phyloP scores from a whole-genome alignment of 352 stramenopile genomes.

The Pythium diclinum region DNA sequence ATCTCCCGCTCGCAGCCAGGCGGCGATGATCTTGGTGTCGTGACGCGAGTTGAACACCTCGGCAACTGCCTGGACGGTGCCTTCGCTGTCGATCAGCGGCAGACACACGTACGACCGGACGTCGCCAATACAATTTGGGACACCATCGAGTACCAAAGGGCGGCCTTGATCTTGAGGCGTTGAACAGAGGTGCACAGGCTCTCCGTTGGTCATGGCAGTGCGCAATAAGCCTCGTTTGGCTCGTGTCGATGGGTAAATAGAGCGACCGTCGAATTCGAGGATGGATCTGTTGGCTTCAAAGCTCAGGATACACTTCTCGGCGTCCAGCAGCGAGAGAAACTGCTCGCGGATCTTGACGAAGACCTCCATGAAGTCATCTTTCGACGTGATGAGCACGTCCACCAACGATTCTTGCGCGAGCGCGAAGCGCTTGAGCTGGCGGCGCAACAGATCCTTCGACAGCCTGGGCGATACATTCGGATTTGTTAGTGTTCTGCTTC shows the following conservation, averaged over 20 bases:
- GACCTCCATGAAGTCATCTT: slow-evolving; percentile 49
- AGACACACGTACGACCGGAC: slow-evolving; percentile 68
- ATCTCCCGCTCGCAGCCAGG: slow-evolving; percentile 40
- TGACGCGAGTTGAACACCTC: slow-evolving; percentile 72
- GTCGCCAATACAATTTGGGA: slow-evolving; percentile 32
- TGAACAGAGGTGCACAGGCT: slow-evolving; percentile 38
- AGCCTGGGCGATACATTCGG: slow-evolving; percentile 27
- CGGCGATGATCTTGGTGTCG: slow-evolving; percentile 32
- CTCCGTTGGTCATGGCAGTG: slow-evolving; percentile 28
- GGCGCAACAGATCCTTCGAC: slow-evolving; percentile 42
- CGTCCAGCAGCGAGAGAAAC: slow-evolving; percentile 58
- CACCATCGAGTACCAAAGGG: slow-evolving; percentile 25
- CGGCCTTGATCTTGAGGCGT: slow-evolving; percentile 18
- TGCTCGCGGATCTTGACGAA: slow-evolving; percentile 59
- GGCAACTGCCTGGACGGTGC: slow-evolving; percentile 49
- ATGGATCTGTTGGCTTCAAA: slow-evolving; percentile 50
- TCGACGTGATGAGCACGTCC: slow-evolving; percentile 41
- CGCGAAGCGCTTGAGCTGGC: slow-evolving; percentile 49
- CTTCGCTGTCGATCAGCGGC: slow-evolving; percentile 56
- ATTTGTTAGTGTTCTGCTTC: background rate
- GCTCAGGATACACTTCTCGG: slow-evolving; percentile 58
- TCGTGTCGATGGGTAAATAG: slow-evolving; percentile 40
- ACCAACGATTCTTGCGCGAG: slow-evolving; percentile 50
- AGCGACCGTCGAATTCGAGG: slow-evolving; percentile 59
- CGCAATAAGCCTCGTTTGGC: slow-evolving; percentile 28